A percentile compares a stretch with the other conserved stretches of the same genome.
These are phyloP conservation scores for Trichophyton verrucosum DNA, from an alignment of 2,329 filamentous ascomycete genomes.

Conservation along the genomic window DNA sequence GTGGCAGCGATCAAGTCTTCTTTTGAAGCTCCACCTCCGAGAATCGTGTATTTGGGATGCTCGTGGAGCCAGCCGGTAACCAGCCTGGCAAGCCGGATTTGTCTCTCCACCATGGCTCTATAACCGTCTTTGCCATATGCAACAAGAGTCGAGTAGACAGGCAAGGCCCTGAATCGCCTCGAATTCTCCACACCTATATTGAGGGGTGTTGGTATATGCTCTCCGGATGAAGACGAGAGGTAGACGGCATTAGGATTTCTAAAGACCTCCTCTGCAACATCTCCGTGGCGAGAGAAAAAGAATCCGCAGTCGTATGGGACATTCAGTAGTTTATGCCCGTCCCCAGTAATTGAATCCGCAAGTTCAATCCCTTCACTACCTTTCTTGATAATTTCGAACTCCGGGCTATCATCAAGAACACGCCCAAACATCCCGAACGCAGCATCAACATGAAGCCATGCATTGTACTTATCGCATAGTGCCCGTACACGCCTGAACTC, in stretches of 20 bases:
- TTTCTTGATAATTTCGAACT: slow-evolving; percentile 44
- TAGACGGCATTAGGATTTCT: slow-evolving; percentile 79
- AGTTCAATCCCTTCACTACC: slow-evolving; percentile 57
- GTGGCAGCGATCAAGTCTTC: slow-evolving; percentile 40
- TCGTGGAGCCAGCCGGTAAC: slow-evolving; percentile 53
- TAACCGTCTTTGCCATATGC: slow-evolving; percentile 63
- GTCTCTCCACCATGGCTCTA: slow-evolving; percentile 54
- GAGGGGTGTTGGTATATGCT: slow-evolving; percentile 60
- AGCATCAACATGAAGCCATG: slow-evolving; percentile 85
- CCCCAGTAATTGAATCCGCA: slow-evolving; percentile 75
- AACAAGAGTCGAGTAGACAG: slow-evolving; percentile 67
- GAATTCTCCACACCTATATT: slow-evolving; percentile 88
- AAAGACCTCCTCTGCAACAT: slow-evolving; percentile 53
- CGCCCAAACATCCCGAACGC: slow-evolving; percentile 79
- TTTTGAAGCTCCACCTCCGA: slow-evolving; percentile 39
- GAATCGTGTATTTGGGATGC: slow-evolving; percentile 52
- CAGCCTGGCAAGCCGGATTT: slow-evolving; percentile 57
- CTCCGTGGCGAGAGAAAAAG: slow-evolving; percentile 60
- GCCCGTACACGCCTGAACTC: slow-evolving; percentile 53
- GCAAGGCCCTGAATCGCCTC: slow-evolving; percentile 77
- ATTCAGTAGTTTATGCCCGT: slow-evolving; percentile 86
- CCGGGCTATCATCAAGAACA: slow-evolving; percentile 43
- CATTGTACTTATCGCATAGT: slow-evolving; percentile 58
- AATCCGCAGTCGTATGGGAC: slow-evolving; percentile 90
- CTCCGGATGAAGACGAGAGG: slow-evolving; percentile 37